Evolutionary conservation across 768 basidiomycete species (phyloP).

Genomic region (Kwoniella dejecticola): DNA sequence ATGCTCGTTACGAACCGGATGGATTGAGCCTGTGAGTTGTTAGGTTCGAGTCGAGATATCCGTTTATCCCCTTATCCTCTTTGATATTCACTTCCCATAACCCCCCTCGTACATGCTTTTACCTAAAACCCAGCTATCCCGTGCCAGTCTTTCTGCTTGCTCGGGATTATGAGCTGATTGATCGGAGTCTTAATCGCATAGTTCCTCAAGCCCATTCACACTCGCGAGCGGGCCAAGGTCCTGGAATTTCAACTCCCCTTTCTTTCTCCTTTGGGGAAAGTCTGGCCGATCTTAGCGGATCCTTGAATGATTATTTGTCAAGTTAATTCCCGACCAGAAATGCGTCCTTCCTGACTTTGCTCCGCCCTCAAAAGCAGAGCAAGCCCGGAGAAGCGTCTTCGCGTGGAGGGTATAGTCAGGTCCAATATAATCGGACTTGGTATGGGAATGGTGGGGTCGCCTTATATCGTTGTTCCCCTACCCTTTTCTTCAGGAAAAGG

Average conservation of each 20-base stretch:
- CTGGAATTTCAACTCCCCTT: slow-evolving; percentile 55
- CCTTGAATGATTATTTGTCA: slow-evolving; percentile 39
- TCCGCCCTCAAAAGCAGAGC: not conserved
- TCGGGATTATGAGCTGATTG: not conserved
- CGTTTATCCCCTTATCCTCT: no score
- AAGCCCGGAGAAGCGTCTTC: slow-evolving; percentile 36
- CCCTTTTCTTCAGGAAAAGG: no score
- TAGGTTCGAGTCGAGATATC: not conserved
- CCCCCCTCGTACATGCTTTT: no score
- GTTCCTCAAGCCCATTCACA: slow-evolving; percentile 15
- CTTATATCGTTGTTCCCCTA: slow-evolving; percentile 35
- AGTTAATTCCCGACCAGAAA: slow-evolving; percentile 55
- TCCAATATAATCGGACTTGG: slow-evolving; percentile 46
- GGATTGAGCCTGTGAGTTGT: slow-evolving; percentile 11
- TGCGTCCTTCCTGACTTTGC: slow-evolving; percentile 37
- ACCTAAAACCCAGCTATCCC: no score
- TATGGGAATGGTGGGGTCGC: slow-evolving; percentile 54
- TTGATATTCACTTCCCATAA: no score
- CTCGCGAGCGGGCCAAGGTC: slow-evolving; percentile 57
- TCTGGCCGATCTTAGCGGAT: slow-evolving; percentile 47
- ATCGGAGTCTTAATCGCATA: no score
- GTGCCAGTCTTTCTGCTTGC: no score
- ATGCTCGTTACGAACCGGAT: slow-evolving; percentile 52
- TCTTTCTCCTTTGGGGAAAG: slow-evolving; percentile 1
- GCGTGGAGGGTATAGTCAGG: slow-evolving; percentile 46